These are phyloP conservation scores for Nemania serpens DNA, from an alignment of 2,329 filamentous ascomycete species.

Conservation along the genomic window DNA sequence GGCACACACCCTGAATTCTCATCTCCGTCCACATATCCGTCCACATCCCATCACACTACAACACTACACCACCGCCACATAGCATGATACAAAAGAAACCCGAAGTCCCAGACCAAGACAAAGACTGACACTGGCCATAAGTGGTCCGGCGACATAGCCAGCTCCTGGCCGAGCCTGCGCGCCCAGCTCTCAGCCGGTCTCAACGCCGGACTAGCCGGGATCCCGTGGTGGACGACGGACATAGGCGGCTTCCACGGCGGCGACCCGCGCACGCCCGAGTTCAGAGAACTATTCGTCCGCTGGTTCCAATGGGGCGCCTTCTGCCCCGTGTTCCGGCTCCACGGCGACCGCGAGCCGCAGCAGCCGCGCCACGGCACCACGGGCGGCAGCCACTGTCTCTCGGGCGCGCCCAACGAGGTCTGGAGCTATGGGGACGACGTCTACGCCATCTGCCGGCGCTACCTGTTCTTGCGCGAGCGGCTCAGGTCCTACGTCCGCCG, in stretches of 20 bases:
- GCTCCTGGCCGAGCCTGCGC: constrained; percentile 63
- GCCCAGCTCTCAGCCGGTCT: constrained; percentile 66
- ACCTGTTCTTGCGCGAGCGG: constrained; percentile 61
- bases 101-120: not conserved
- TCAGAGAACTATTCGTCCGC: constrained; percentile 66
- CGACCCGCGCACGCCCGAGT: constrained; percentile 57
- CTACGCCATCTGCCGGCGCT: constrained; percentile 63
- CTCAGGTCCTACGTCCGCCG: constrained; percentile 61
- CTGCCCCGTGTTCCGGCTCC: constrained; percentile 69
- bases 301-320: constrained; percentile 75
- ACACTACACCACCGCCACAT: not conserved
- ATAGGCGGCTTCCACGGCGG: constrained; percentile 73
- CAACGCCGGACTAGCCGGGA: constrained; percentile 67
- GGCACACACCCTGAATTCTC: too few relatives aligned
- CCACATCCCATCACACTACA: not conserved
- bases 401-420: constrained; percentile 64
- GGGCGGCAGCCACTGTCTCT: constrained; percentile 49
- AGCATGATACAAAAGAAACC: not conserved
- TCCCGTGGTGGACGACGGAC: constrained; percentile 73
- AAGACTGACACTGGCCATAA: not conserved
- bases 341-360: constrained; percentile 67
- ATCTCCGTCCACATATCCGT: not conserved
- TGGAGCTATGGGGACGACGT: constrained; percentile 68
- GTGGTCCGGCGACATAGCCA: constrained; percentile 67
- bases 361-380: constrained; percentile 43